These are phyloP conservation scores for Rutstroemia sp. DNA, from an alignment of 2,329 filamentous ascomycete species.

Conservation along the genomic window DNA sequence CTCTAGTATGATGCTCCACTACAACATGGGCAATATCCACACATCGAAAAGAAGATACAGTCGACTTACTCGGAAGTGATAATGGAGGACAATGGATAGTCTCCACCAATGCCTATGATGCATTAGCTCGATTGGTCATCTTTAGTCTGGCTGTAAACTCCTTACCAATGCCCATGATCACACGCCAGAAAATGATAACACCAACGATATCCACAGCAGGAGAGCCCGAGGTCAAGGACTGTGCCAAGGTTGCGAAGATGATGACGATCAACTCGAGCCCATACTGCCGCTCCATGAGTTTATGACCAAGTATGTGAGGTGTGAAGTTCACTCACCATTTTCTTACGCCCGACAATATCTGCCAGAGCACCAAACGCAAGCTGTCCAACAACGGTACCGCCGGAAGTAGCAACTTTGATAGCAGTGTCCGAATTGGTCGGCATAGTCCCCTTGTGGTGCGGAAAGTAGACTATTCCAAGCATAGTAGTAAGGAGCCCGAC, in stretches of 20 bases:
- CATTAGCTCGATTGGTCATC: neutral
- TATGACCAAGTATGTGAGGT: neutral
- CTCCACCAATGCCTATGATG: conserved; percentile 62
- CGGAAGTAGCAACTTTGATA: conserved; percentile 77
- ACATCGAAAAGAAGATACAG: too few relatives aligned
- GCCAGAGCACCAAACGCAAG: conserved; percentile 70
- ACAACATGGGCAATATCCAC: too few relatives aligned
- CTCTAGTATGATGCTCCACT: too few relatives aligned
- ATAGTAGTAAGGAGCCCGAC: conserved; percentile 61
- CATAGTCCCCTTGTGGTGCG: conserved; percentile 42
- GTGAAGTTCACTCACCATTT: conserved; percentile 34
- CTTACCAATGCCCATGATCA: conserved; percentile 49
- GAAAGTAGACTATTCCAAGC: conserved; percentile 20
- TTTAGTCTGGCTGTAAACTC: neutral
- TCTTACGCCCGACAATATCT: conserved; percentile 68
- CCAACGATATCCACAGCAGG: conserved; percentile 54
- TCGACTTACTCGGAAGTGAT: conserved; percentile 62
- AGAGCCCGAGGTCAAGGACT: conserved; percentile 57
- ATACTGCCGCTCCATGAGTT: conserved; percentile 38
- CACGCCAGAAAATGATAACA: conserved; percentile 71
- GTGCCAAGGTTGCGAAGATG: conserved; percentile 67
- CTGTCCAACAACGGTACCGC: conserved; percentile 76
- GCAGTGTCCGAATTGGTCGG: conserved; percentile 64
- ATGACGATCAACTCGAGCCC: conserved; percentile 72
- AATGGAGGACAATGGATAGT: conserved; percentile 76